Conservation (phyloP, 352 stramenopile genomes). For the Phytophthora colocasiae region DNA sequence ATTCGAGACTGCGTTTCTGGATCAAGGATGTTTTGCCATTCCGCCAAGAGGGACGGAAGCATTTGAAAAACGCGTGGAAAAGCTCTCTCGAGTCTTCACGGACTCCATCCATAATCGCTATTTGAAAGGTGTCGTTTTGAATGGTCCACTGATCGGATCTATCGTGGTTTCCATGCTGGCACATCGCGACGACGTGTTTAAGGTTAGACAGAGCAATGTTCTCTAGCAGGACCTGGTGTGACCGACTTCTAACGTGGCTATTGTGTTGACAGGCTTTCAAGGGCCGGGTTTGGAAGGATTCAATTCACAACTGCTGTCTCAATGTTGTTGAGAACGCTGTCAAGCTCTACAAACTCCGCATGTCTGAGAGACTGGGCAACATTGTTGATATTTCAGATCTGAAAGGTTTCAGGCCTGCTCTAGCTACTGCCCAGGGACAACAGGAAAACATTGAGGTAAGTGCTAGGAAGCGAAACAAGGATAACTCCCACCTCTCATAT, state of each 20-base stretch:
- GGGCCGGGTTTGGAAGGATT: constrained; percentile 76
- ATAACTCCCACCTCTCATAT: background rate
- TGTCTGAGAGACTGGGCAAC: constrained; percentile 66
- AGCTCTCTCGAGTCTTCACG: constrained; percentile 58
- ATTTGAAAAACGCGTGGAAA: constrained; percentile 73
- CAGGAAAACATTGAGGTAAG: constrained; percentile 51
- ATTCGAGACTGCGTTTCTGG: constrained; percentile 55
- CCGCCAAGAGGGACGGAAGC: constrained; percentile 44
- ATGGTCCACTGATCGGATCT: constrained; percentile 71
- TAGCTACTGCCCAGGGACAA: constrained; percentile 34
- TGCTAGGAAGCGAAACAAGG: background rate
- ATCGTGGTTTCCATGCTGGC: constrained; percentile 82
- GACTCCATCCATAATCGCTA: constrained; percentile 78
- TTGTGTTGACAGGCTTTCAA: constrained; percentile 56
- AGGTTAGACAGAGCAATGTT: constrained; percentile 38
- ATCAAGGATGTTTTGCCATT: constrained; percentile 67
- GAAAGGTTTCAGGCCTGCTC: constrained; percentile 55
- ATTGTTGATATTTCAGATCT: constrained; percentile 83
- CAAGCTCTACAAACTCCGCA: constrained; percentile 82
- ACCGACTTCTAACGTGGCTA: background rate
- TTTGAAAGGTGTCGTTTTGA: constrained; percentile 70
- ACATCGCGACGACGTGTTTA: constrained; percentile 68
- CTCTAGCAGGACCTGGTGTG: background rate
- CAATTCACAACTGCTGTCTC: constrained; percentile 83
- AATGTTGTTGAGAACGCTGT: constrained; percentile 82